These are phyloP conservation scores for Phytophthora palmivora DNA, from an alignment of 352 stramenopile species.

Conservation along the genomic window DNA sequence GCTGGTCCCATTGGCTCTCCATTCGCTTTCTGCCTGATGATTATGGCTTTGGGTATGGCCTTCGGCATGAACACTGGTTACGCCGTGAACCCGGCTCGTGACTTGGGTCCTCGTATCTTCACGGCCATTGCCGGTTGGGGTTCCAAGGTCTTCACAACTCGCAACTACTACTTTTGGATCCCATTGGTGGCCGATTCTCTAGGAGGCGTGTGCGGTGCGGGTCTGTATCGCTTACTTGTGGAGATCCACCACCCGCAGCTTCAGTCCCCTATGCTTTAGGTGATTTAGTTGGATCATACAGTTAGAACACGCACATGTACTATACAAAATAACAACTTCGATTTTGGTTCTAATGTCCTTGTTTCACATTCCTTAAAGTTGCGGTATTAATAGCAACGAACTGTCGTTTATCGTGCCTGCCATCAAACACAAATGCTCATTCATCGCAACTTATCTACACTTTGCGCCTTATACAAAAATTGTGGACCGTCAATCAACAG, in stretches of 20 bases:
- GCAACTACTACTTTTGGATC: conserved; percentile 61
- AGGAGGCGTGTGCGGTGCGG: conserved; percentile 35
- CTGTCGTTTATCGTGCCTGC: too few relatives aligned
- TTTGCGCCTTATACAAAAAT: too few relatives aligned
- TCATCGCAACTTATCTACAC: too few relatives aligned
- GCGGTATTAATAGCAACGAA: too few relatives aligned
- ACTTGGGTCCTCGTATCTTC: conserved; percentile 52
- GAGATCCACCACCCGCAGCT: conserved; percentile 48
- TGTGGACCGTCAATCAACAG: too few relatives aligned
- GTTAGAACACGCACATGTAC: too few relatives aligned
- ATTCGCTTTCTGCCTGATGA: conserved; percentile 48
- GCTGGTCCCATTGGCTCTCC: conserved; percentile 36
- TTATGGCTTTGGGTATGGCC: conserved; percentile 61
- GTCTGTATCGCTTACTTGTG: conserved; percentile 39
- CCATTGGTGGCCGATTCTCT: conserved; percentile 43
- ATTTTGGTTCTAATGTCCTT: too few relatives aligned
- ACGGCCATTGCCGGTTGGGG: conserved; percentile 45
- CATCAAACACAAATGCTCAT: too few relatives aligned
- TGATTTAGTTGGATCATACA: too few relatives aligned
- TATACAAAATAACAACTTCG: too few relatives aligned
- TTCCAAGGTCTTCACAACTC: conserved; percentile 45
- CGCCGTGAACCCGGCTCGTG: conserved; percentile 58
- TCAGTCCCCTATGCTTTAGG: conserved; percentile 2
- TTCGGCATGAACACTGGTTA: conserved; percentile 52
- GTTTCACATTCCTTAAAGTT: too few relatives aligned